A percentile compares a stretch with the other conserved stretches of the same genome.
phyloP scores from a whole-genome alignment of 208 protist species.

The Vickermania spadyakhi region DNA sequence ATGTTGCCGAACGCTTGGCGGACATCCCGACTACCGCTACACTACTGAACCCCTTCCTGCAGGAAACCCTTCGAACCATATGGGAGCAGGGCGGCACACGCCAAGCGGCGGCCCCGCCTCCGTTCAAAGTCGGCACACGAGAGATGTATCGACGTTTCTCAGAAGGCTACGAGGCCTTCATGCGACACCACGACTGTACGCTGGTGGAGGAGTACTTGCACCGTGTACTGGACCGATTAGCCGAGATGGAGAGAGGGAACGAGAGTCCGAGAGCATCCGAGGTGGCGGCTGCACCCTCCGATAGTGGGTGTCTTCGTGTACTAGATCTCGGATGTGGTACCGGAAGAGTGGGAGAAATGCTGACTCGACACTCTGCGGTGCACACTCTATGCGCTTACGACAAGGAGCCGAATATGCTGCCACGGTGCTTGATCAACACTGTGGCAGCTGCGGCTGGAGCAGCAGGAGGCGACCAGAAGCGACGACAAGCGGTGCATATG shows the following conservation, averaged over 20 bases:
- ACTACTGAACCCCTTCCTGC: slow-evolving; percentile 3
- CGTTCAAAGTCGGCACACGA: slow-evolving; percentile 68
- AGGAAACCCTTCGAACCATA: slow-evolving; percentile 11
- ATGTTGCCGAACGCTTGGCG: too few relatives aligned
- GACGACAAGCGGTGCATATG: too few relatives aligned
- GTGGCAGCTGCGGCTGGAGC: slow-evolving; percentile 3
- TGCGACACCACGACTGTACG: slow-evolving; percentile 60
- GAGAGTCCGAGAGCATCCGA: neutral
- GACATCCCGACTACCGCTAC: neutral
- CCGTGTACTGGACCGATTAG: slow-evolving; percentile 25
- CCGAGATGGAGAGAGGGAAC: neutral
- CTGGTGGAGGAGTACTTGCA: slow-evolving; percentile 28
- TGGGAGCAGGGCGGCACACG: slow-evolving; percentile 13
- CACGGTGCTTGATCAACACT: slow-evolving; percentile 42
- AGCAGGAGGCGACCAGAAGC: too few relatives aligned
- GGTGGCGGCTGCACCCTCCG: neutral
- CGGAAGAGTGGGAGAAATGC: slow-evolving; percentile 53
- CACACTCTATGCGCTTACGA: slow-evolving; percentile 64
- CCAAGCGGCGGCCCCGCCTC: slow-evolving; percentile 6
- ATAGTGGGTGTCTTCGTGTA: slow-evolving; percentile 20
- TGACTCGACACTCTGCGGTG: slow-evolving; percentile 35
- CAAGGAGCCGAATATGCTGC: slow-evolving; percentile 52
- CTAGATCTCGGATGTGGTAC: slow-evolving; percentile 80
- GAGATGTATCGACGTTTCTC: slow-evolving; percentile 81
- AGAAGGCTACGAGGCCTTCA: slow-evolving; percentile 65